phyloP scores from a whole-genome alignment of 2,329 filamentous ascomycete species.

The Aspergillus pseudoviridinutans region DNA sequence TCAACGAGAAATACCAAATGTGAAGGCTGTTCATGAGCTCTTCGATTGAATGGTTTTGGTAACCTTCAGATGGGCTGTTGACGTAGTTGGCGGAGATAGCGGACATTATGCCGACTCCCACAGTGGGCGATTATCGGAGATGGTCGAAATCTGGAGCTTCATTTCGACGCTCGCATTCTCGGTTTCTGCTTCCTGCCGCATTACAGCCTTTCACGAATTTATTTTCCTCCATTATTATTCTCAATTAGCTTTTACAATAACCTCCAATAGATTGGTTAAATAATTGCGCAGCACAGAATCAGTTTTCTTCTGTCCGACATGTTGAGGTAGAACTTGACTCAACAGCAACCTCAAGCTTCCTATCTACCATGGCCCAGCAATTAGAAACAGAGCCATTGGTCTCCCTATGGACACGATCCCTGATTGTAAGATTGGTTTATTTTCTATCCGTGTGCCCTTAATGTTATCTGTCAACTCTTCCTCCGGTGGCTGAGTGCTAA shows the following conservation, averaged over 20 bases:
- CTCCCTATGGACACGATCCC: conserved; percentile 42
- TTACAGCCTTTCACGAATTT: not conserved
- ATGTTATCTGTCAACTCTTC: not conserved
- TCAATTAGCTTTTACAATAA: not conserved
- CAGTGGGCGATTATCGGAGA: conserved; percentile 15
- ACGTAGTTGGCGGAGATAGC: conserved; percentile 19
- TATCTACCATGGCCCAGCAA: conserved; percentile 24
- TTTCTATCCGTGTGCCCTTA: not conserved
- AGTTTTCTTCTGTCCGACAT: not conserved
- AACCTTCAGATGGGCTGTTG: not conserved
- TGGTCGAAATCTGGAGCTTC: conserved; percentile 6
- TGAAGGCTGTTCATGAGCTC: not conserved
- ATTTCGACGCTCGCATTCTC: not conserved
- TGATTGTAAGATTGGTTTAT: conserved; percentile 28
- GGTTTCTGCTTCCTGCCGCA: not conserved
- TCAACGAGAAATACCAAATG: not conserved
- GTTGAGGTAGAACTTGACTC: not conserved
- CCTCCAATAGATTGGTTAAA: not conserved
- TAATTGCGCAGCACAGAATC: not conserved
- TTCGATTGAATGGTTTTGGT: not conserved
- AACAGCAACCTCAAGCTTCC: not conserved
- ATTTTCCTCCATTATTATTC: not conserved
- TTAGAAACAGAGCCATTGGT: conserved; percentile 32
- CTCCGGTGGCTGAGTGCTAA: conserved; percentile 4
- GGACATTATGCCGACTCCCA: conserved; percentile 12